Evolutionary conservation across 192 early-diverging fungal species (phyloP), one percentile per base, ranked within the genome.

Genomic region (Nowakowskiella sp.): DNA sequence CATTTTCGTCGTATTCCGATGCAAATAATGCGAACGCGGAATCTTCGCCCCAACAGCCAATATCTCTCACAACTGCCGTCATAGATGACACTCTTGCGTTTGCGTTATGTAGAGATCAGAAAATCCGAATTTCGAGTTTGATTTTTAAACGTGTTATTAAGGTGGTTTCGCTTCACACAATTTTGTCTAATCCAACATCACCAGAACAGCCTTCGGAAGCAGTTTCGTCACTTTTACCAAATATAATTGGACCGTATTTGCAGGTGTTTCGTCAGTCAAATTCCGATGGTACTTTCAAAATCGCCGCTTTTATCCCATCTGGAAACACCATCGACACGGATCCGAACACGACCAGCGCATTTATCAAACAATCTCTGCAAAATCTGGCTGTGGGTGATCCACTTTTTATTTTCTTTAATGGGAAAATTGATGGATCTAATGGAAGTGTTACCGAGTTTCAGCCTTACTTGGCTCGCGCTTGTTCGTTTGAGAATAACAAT

Each of bases 61-160:
- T 62, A 26, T 54, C 60, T n/a, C 27, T 62, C 34, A 49, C 43
- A 21, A 56, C 60, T 2, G 23, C 19, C 19, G 36, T 39, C 13
- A 39, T 13, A 39, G 36, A 39, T 39, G 13, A 39, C 13, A 39
- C 36, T 13, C 36, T 39, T 13, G 36, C 36, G 36, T 39, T 39
- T 39, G 36, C 19, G 36, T 13, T 62, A 3, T 56, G 53, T 25
- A 31, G 60, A 22, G 60, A 62, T 23, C 27, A 54, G 2, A 45
- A 57, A 28, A 21, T 62, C 16, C 60, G 53, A 13, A 48, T 62
- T 7, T 56, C 45, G 60, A 62, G 57, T 28, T 27, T 62, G 4
- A 48, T 42, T 24, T n/a, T n/a, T n/a, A n/a, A n/a, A n/a, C n/a
- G n/a, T n/a, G n/a, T n/a, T n/a, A n/a, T n/a, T n/a, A n/a, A n/a